A percentile compares a stretch with the other conserved stretches of the same genome.
These are phyloP conservation scores for Globisporangium recalcitrans DNA, from an alignment of 352 stramenopile genomes.

Conservation along the genomic window DNA sequence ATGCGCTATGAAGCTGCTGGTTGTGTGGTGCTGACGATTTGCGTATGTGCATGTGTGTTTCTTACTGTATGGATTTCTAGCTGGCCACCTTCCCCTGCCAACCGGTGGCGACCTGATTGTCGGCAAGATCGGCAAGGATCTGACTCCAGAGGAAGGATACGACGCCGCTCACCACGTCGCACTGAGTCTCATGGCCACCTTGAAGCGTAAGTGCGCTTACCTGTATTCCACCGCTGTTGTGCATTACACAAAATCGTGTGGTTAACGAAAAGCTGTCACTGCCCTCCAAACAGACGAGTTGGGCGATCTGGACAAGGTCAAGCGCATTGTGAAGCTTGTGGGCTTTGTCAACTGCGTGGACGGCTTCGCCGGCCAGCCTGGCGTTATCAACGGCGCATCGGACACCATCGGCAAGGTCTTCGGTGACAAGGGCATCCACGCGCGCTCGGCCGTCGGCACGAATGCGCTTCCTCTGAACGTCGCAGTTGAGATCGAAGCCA, in stretches of 20 bases:
- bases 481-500: slow-evolving; percentile 93
- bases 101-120: slow-evolving; percentile 54
- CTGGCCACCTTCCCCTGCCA: slow-evolving; percentile 60
- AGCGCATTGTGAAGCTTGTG: slow-evolving; percentile 90
- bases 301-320: slow-evolving; percentile 86
- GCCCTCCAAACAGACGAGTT: slow-evolving; percentile 38
- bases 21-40: background rate
- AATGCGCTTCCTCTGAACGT: slow-evolving; percentile 92
- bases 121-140: slow-evolving; percentile 77
- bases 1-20: background rate
- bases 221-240: too few relatives aligned
- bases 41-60: background rate
- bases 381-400: slow-evolving; percentile 91
- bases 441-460: slow-evolving; percentile 90
- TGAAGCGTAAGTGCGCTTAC: slow-evolving; percentile 53
- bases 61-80: slow-evolving; percentile 12
- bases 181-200: slow-evolving; percentile 81
- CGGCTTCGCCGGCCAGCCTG: slow-evolving; percentile 79
- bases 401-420: slow-evolving; percentile 85
- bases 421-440: slow-evolving; percentile 62
- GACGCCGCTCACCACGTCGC: slow-evolving; percentile 71
- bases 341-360: slow-evolving; percentile 92
- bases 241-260: too few relatives aligned
- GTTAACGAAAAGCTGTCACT: background rate
- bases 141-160: slow-evolving; percentile 83